A percentile compares a stretch with the other conserved stretches of the same genome.
These are phyloP conservation scores for Saturnispora hagleri DNA, from an alignment of 805 yeast genomes.

Conservation along the genomic window DNA sequence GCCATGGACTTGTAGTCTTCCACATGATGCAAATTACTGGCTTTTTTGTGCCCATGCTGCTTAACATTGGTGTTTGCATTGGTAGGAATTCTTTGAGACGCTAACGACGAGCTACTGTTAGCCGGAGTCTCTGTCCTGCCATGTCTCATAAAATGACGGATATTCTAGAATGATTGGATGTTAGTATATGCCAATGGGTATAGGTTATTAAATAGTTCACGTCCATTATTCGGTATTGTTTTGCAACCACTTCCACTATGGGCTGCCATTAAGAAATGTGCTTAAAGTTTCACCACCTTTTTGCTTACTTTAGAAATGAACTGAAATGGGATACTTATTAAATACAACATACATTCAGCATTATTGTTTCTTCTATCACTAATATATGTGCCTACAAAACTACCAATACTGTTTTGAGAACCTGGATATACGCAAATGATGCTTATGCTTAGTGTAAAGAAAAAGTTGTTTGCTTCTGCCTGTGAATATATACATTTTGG, in stretches of 20 bases:
- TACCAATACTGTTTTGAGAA: not conserved
- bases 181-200: not conserved
- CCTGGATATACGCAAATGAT: not conserved
- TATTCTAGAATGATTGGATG: slow-evolving; percentile 22
- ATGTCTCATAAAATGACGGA: slow-evolving; percentile 36
- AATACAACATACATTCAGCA: not conserved
- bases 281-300: too few species aligned
- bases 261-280: too few species aligned
- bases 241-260: too few species aligned
- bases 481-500: not conserved
- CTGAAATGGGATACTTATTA: not conserved
- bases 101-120: not conserved
- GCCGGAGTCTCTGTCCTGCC: slow-evolving; percentile 27
- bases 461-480: not conserved
- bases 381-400: not conserved
- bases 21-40: slow-evolving; percentile 9
- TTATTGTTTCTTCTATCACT: not conserved
- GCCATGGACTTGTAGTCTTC: slow-evolving; percentile 27
- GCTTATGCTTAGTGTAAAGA: not conserved
- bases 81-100: not conserved
- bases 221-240: too few species aligned
- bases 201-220: not conserved
- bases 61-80: not conserved
- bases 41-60: slow-evolving; percentile 1
- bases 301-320: not conserved